Conservation (phyloP, 208 protist species). For the Leishmania braziliensis region DNA sequence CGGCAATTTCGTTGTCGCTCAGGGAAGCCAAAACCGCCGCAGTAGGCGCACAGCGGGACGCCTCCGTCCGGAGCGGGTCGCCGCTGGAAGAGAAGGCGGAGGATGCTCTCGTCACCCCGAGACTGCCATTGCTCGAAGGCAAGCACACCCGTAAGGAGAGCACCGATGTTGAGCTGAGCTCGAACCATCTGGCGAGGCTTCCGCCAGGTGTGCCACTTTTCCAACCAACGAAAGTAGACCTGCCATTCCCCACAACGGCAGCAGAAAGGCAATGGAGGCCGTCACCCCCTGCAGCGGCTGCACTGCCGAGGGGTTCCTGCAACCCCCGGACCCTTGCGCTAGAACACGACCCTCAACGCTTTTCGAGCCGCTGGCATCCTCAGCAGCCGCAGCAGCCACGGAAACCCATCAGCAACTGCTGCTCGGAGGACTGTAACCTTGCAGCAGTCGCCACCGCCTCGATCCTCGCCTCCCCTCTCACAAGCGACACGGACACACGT, state of each 20-base stretch:
- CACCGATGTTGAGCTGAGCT: neutral
- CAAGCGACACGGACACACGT: neutral
- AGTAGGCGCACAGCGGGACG: neutral
- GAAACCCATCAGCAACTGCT: neutral
- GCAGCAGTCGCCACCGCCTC: neutral
- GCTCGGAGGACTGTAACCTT: neutral
- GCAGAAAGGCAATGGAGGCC: neutral
- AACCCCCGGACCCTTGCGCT: neutral
- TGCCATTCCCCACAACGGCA: neutral
- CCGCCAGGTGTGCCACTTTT: neutral
- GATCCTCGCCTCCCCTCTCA: neutral
- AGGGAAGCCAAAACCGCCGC: neutral
- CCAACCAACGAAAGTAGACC: neutral
- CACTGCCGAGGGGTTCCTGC: neutral
- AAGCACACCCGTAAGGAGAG: neutral
- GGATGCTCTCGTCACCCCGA: neutral
- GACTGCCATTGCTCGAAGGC: neutral
- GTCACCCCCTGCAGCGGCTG: neutral
- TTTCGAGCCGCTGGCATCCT: neutral
- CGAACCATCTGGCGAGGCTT: neutral
- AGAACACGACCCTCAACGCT: neutral
- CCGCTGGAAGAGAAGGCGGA: neutral
- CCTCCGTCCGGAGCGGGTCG: neutral
- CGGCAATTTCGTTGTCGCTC: neutral
- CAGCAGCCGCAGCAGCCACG: conserved; percentile 4